These are phyloP conservation scores for Fusarium sambucinum DNA, from an alignment of 2,329 filamentous ascomycete species.

Conservation along the genomic window DNA sequence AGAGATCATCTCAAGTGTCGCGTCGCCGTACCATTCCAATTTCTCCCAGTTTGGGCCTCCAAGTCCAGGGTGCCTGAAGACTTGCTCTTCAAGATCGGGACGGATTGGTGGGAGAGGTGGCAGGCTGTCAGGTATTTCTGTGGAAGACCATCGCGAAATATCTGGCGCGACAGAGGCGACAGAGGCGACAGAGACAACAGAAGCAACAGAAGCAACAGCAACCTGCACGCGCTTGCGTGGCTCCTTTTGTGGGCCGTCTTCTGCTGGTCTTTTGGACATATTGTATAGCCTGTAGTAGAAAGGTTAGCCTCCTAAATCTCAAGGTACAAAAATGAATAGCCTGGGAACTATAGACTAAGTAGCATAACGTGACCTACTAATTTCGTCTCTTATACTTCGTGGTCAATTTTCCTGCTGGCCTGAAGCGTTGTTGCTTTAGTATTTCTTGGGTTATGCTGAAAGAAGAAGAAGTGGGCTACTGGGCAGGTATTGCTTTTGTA, in stretches of 20 bases:
- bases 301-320: no score
- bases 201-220: not conserved
- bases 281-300: not conserved
- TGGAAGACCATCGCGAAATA: conserved; percentile 59
- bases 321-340: no score
- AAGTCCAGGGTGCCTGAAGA: conserved; percentile 74
- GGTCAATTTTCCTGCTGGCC: no score
- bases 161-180: conserved; percentile 24
- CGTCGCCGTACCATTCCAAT: conserved; percentile 90
- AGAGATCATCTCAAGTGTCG: conserved; percentile 83
- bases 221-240: conserved; percentile 40
- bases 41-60: conserved; percentile 73
- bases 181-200: no score
- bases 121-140: conserved; percentile 60
- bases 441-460: no score
- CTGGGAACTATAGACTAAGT: no score
- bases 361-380: no score
- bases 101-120: conserved; percentile 75
- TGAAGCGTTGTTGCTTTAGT: no score
- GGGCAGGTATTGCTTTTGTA: no score
- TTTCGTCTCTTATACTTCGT: no score
- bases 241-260: not conserved
- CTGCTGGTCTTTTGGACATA: conserved; percentile 19
- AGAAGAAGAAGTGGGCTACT: no score
- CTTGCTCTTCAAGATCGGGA: conserved; percentile 68